Evolutionary conservation across 2,329 filamentous ascomycete species (phyloP), one percentile per base, ranked within the genome.

Genomic region (Venturia pyrina): DNA sequence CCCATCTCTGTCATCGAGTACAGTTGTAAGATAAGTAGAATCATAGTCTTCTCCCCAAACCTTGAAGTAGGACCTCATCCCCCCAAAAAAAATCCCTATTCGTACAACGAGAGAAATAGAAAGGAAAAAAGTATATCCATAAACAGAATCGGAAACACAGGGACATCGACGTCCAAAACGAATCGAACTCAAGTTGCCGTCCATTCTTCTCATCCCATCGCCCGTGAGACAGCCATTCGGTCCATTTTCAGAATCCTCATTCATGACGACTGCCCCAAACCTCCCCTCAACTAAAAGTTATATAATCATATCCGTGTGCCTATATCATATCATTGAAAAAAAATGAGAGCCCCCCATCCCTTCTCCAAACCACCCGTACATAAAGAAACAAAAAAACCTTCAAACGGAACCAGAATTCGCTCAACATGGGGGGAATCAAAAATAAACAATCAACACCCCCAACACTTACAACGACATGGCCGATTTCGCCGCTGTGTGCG

Each of bases 371-470:
- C 7, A 53, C 8, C 10, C 3, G 13, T 28, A 28, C 46, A 28
- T 50, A 59, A 59, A 3, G 21, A 32, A 37, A 17, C 28, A 37
- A 37, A 34, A 34, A 59, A 59, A 10, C 6, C n/a, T 8, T 56
- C 48, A 21, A n/a, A 15, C 32, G 8, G 21, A 28, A 59, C 32
- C 32, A 37, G 32, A 37, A 37, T 13, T 59, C 53, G 53, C 28
- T 59, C 53, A 59, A 37, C 32, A 37, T 59, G 28, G 53, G 48
- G 28, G 53, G 53, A 59, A 59, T 59, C 53, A 59, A 59, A 59
- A 59, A 59, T 15, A 37, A 5, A 53, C 53, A n/a, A 59, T 37
- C 28, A 59, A 59, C 28, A 34, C 15, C 21, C 10, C 28, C 32
- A 11, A 37, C 53, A 59, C 32, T 59, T 17, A 59, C 53, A 15